These are phyloP conservation scores for Zelonia costaricensis DNA, from an alignment of 208 protist species.

Conservation along the genomic window DNA sequence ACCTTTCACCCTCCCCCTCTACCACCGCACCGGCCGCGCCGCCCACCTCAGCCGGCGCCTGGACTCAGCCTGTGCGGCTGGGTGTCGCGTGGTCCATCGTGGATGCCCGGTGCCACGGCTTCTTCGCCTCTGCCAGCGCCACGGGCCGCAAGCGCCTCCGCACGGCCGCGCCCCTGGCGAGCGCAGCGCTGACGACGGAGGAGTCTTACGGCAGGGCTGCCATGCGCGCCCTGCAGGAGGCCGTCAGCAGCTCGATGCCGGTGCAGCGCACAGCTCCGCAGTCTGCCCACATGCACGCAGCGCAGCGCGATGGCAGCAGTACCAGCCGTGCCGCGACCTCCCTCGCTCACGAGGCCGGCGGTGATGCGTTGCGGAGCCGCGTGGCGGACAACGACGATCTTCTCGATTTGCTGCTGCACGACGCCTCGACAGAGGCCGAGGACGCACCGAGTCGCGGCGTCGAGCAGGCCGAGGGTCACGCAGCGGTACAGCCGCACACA, in stretches of 20 bases:
- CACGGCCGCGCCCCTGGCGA: neutral
- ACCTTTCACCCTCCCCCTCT: neutral
- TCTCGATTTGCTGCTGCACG: constrained; percentile 26
- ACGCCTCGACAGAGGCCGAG: neutral
- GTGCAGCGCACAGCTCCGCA: neutral
- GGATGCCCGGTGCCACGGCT: constrained; percentile 27
- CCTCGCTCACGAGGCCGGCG: no score
- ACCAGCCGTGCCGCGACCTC: no score
- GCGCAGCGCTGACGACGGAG: neutral
- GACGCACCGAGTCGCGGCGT: no score
- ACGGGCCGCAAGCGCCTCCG: constrained; percentile 7
- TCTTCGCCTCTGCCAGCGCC: neutral
- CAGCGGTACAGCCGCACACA: no score
- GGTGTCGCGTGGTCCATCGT: constrained; percentile 1
- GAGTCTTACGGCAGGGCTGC: neutral
- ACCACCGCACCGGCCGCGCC: neutral
- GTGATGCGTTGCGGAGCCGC: constrained; percentile 23
- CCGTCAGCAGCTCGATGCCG: no score
- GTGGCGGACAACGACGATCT: constrained; percentile 37
- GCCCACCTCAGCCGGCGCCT: neutral
- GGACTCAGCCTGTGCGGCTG: no score
- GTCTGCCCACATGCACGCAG: neutral
- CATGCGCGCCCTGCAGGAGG: no score
- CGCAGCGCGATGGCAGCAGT: neutral
- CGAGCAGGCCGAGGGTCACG: no score